Conservation (phyloP, 78 protist genomes). For the Dictyostelium brefeldianum region DNA sequence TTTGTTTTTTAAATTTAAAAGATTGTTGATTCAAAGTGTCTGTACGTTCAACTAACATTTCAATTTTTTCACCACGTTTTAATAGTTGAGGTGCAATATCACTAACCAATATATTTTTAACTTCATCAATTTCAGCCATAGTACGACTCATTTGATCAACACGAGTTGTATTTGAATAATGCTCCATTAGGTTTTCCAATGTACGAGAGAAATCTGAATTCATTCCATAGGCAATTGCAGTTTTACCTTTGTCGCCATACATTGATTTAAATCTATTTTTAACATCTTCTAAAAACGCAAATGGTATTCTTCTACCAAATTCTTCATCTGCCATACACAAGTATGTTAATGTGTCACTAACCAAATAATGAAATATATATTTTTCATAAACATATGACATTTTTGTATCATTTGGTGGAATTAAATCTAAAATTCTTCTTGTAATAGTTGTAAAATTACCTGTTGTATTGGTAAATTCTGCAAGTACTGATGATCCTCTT, state of each 20-base stretch:
- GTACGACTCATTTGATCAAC: constrained; percentile 72
- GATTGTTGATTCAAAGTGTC: constrained; percentile 89
- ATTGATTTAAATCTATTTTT: constrained; percentile 82
- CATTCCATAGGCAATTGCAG: constrained; percentile 87
- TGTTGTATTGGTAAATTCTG: constrained; percentile 80
- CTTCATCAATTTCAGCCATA: constrained; percentile 88
- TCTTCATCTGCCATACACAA: constrained; percentile 95
- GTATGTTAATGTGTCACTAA: constrained; percentile 83
- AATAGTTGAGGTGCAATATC: constrained; percentile 92
- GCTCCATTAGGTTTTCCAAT: constrained; percentile 85
- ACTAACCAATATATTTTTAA: constrained; percentile 88
- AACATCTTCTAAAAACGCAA: constrained; percentile 91
- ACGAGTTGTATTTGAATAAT: constrained; percentile 84
- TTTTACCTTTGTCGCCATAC: constrained; percentile 84
- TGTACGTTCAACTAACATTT: constrained; percentile 93
- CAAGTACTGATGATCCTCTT: constrained; percentile 90
- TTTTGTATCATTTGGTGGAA: constrained; percentile 83
- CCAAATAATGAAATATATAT: constrained; percentile 92
- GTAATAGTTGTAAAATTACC: constrained; percentile 83
- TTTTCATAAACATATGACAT: constrained; percentile 93
- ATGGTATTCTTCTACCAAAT: constrained; percentile 88
- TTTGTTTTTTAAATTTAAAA: constrained; percentile 90
- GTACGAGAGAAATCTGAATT: constrained; percentile 88
- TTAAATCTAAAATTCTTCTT: constrained; percentile 87
- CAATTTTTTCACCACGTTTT: constrained; percentile 96